Conservation (phyloP, 177 flowering plant genomes). For the Vitis hybrid region DNA sequence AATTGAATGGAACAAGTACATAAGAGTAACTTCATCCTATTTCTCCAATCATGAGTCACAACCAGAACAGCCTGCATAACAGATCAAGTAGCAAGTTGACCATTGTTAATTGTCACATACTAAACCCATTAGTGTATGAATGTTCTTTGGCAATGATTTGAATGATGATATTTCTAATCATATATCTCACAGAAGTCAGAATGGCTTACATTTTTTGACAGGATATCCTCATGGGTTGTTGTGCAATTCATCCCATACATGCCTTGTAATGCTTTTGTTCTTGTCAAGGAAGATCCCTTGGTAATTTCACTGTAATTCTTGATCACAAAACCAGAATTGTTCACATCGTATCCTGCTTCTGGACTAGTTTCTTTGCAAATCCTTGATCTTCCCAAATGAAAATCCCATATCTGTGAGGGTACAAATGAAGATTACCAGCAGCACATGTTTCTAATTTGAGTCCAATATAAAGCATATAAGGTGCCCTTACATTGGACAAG, state of each 20-base stretch:
- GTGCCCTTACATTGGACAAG: too few species aligned
- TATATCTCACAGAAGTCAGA: neutral
- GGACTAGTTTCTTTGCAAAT: neutral
- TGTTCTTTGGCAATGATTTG: neutral
- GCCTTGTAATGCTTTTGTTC: neutral
- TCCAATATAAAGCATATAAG: too few species aligned
- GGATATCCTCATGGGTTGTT: neutral
- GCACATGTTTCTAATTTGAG: too few species aligned
- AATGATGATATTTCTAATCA: neutral
- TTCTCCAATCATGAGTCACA: too few species aligned
- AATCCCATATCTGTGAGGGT: conserved; percentile 17
- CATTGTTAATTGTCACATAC: too few species aligned
- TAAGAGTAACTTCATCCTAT: too few species aligned
- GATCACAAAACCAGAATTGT: conserved; percentile 2
- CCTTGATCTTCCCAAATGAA: conserved; percentile 7
- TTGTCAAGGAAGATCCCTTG: neutral
- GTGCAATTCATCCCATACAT: neutral
- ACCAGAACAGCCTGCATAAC: too few species aligned
- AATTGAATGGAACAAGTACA: too few species aligned
- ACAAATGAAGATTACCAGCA: neutral
- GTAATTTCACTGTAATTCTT: conserved; percentile 6
- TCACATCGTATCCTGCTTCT: neutral
- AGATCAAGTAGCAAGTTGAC: too few species aligned
- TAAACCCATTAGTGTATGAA: neutral
- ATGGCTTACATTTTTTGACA: neutral